Base-by-base conservation (phyloP, 2,329 filamentous ascomycete species). In the Xylariaceae sp. region DNA sequence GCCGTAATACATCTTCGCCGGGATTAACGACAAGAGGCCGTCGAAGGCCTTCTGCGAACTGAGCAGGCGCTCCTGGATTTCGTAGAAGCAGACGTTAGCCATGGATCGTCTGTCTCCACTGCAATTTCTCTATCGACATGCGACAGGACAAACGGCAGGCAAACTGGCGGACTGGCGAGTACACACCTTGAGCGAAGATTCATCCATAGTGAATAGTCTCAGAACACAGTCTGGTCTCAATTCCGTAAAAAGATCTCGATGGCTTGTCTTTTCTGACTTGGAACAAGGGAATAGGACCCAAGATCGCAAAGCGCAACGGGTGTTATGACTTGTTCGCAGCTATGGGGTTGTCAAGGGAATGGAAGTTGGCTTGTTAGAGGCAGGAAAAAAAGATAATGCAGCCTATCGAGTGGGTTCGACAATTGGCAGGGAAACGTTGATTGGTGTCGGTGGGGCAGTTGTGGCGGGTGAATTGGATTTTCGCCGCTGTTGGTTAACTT, bases 1-100 rank as follows among this genome's bases (percentile, higher is more conserved):
- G 58, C 88, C 90, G 69, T 95, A 96, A 76, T 96, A 96, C 68
- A 91, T 86, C 75, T 94, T 92, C 62, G 91, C 90, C 47, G 92
- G 91, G 60, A 95, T 96, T 64, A 96, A 80, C 59, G 90, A 93
- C 73, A 96, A 79, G 55, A 96, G 79, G 51, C 90, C 90, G 75
- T 95, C 88, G 70, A 96, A 96, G 65, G 90, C 88, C 76, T 90
- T 84, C 65, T 89, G 77, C 66, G 83, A 79, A 64, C 77, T 78
- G 72, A 80, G 80, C 67, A 85, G 75, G 65, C 81, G 82, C 70
- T 83, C 80, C 82, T 85, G 61, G 63, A 52, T 37, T 60, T 57
- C 23, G 23, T 30, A 30, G 23, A 30, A 30, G 42, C 9, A 45
- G 48, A 53, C 56, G 65, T 65, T 64, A 62, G 64, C 68, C 64